A percentile compares a stretch with the other conserved stretches of the same genome.
Conservation (phyloP, 805 yeast species). For the Danielia reshetovae region DNA sequence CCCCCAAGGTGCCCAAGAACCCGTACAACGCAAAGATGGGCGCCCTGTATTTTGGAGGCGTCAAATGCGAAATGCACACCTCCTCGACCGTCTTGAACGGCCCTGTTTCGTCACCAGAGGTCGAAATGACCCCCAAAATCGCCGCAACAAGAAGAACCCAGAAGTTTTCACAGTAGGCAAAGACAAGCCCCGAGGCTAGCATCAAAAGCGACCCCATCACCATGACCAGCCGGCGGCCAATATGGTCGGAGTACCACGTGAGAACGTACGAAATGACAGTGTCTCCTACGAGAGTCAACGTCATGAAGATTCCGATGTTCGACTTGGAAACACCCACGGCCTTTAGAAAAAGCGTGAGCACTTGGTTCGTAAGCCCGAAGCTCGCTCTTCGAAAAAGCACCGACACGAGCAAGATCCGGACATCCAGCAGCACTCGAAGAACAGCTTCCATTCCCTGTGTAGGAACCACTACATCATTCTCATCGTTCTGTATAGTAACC, state of each 20-base stretch:
- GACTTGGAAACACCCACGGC: conserved; percentile 52
- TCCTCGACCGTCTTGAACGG: conserved; percentile 88
- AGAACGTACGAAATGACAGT: conserved; percentile 63
- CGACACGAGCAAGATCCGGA: conserved; percentile 60
- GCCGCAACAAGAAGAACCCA: conserved; percentile 63
- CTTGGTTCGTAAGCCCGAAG: conserved; percentile 77
- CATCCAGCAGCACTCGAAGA: conserved; percentile 39
- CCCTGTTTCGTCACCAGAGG: conserved; percentile 87
- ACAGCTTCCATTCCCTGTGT: no score
- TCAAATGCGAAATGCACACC: conserved; percentile 74
- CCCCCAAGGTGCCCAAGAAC: conserved; percentile 63
- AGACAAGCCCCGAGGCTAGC: conserved; percentile 62
- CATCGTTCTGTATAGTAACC: no score
- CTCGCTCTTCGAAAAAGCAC: conserved; percentile 69
- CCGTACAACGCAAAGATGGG: conserved; percentile 75
- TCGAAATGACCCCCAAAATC: conserved; percentile 79
- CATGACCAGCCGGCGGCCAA: conserved; percentile 69
- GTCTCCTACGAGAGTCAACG: conserved; percentile 76
- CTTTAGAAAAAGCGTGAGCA: conserved; percentile 63
- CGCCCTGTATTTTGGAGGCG: conserved; percentile 61
- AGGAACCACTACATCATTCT: no score
- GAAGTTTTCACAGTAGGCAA: conserved; percentile 54
- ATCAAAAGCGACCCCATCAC: conserved; percentile 61
- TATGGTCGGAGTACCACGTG: conserved; percentile 71
- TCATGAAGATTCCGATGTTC: conserved; percentile 74